Evolutionary conservation across 2,329 filamentous ascomycete species (phyloP).

Genomic region (Aspergillus sergii): DNA sequence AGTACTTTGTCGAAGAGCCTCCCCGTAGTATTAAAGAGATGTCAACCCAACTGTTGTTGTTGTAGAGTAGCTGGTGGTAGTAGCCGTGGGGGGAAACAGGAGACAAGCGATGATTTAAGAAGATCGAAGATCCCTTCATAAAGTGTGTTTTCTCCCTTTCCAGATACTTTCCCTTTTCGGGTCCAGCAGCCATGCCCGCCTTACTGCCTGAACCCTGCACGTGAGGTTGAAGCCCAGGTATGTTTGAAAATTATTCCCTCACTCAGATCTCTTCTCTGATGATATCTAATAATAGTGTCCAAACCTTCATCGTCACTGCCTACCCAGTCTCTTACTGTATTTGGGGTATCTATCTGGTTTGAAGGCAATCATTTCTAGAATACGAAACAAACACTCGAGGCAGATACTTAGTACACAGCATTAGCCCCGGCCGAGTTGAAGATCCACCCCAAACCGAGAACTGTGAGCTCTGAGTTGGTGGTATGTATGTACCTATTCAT

Average conservation of each 20-base stretch:
- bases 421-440: too few relatives aligned
- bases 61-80: too few relatives aligned
- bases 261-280: neutral
- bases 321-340: neutral
- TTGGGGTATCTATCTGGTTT: neutral
- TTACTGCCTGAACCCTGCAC: neutral
- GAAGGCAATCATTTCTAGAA: neutral
- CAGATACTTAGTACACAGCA: too few relatives aligned
- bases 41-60: neutral
- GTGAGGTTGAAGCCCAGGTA: neutral
- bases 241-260: neutral
- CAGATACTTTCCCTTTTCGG: neutral
- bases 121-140: neutral
- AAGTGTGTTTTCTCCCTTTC: neutral
- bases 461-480: neutral
- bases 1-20: neutral
- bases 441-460: neutral
- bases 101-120: neutral
- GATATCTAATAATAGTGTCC: neutral
- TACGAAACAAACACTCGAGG: neutral
- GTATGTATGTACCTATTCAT: neutral
- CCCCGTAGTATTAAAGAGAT: neutral
- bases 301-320: neutral
- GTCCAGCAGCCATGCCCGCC: neutral
- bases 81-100: too few relatives aligned